Percentiles rank a stretch among this genome's conserved stretches.
Evolutionary conservation across 352 stramenopile species (phyloP).

Genomic region (Phytophthora quininea): DNA sequence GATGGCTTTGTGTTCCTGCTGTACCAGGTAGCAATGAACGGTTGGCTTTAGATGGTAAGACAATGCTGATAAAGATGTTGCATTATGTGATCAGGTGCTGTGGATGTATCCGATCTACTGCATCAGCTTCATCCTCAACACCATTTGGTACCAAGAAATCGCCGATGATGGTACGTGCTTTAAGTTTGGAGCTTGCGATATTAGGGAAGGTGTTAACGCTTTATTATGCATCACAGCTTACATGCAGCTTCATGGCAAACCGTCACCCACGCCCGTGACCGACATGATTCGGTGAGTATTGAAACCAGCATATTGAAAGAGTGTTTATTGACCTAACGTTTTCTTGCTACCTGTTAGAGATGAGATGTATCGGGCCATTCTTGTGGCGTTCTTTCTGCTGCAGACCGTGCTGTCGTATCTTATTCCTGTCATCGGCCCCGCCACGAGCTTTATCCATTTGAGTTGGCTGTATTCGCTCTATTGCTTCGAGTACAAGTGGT

Average conservation of each 20-base stretch:
- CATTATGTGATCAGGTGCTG: slow-evolving; percentile 46
- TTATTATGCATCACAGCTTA: slow-evolving; percentile 50
- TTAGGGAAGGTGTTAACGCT: neutral
- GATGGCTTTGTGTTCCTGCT: slow-evolving; percentile 86
- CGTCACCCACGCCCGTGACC: slow-evolving; percentile 69
- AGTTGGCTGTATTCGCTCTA: slow-evolving; percentile 92
- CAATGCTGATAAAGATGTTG: neutral
- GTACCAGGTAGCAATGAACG: slow-evolving; percentile 61
- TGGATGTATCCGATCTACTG: slow-evolving; percentile 93
- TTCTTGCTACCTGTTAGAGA: slow-evolving; percentile 40
- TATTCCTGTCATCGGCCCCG: slow-evolving; percentile 74
- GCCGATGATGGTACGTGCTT: slow-evolving; percentile 75
- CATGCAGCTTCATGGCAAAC: slow-evolving; percentile 82
- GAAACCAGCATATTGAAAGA: too few relatives aligned
- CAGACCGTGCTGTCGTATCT: slow-evolving; percentile 87
- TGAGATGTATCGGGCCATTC: slow-evolving; percentile 86
- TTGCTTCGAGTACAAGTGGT: slow-evolving; percentile 93
- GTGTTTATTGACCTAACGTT: too few relatives aligned
- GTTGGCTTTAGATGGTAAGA: too few relatives aligned
- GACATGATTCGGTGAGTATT: slow-evolving; percentile 85
- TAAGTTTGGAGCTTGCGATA: neutral
- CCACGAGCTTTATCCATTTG: slow-evolving; percentile 83
- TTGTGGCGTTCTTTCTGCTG: slow-evolving; percentile 86
- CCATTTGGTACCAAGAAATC: slow-evolving; percentile 92
- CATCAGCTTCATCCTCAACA: slow-evolving; percentile 92